phyloP scores from a whole-genome alignment of 306 rosid species.

The Astragalus glycyphyllos region DNA sequence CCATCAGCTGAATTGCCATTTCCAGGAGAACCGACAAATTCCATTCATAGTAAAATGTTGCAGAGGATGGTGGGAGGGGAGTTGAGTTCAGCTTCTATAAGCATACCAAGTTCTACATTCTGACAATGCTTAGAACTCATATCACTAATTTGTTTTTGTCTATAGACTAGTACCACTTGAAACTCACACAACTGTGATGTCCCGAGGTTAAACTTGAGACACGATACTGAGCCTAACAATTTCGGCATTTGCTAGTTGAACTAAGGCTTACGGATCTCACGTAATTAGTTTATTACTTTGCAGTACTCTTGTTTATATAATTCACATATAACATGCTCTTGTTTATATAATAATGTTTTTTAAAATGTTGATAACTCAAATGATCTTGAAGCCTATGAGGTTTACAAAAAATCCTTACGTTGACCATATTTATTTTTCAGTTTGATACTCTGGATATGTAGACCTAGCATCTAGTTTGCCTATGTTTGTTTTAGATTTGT shows the following conservation, averaged over 20 bases:
- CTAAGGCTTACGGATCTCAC: no score
- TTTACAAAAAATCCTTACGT: no score
- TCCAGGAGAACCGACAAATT: conserved; percentile 37
- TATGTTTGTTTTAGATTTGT: no score
- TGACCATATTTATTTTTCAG: no score
- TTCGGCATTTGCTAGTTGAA: no score
- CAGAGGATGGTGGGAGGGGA: conserved; percentile 34
- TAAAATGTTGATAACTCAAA: background rate
- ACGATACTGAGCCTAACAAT: no score
- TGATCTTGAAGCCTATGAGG: background rate
- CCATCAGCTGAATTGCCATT: conserved; percentile 27
- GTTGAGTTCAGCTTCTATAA: conserved; percentile 12
- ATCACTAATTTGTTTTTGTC: no score
- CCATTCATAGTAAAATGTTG: background rate
- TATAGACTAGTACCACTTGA: no score
- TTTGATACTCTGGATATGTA: no score
- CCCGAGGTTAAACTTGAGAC: no score
- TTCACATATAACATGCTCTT: background rate
- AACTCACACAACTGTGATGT: no score
- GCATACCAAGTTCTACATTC: conserved; percentile 1
- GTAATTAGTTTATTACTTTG: background rate
- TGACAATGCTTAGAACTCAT: background rate
- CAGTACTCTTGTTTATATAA: conserved; percentile 8
- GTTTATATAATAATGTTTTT: background rate
- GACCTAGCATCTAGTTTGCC: no score